Conservation (phyloP, 2,329 filamentous ascomycete species). For the Ceratocystis ficicola region DNA sequence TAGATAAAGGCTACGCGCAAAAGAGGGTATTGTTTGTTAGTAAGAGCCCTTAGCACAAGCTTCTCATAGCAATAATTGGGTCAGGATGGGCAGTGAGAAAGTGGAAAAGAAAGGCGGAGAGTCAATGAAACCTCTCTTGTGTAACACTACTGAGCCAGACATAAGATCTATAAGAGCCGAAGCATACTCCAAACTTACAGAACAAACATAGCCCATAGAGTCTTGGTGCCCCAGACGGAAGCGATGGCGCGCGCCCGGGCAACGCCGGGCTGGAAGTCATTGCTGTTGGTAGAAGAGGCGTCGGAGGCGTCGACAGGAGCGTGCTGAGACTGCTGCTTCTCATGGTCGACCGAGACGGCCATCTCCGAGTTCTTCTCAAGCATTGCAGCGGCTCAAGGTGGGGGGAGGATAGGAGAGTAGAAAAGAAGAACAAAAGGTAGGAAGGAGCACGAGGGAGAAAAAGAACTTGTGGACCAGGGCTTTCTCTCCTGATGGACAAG, state of each 20-base stretch:
- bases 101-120: neutral
- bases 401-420: neutral
- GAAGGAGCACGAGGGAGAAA: neutral
- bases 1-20: slow-evolving; percentile 30
- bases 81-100: too few species aligned
- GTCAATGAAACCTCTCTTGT: neutral
- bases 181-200: slow-evolving; percentile 28
- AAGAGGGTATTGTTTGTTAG: neutral
- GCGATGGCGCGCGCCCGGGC: slow-evolving; percentile 33
- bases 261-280: slow-evolving; percentile 30
- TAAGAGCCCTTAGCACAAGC: too few species aligned
- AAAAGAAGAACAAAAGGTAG: neutral
- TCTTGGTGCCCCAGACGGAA: slow-evolving; percentile 31
- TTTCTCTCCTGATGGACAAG: neutral
- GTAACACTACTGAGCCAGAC: neutral
- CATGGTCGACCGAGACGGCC: slow-evolving; percentile 16
- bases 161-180: neutral
- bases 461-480: neutral
- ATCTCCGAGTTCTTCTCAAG: neutral
- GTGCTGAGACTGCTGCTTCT: slow-evolving; percentile 16
- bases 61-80: too few species aligned
- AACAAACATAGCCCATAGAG: slow-evolving; percentile 32
- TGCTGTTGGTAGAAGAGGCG: slow-evolving; percentile 26
- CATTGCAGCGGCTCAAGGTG: neutral
- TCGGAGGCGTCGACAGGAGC: slow-evolving; percentile 22